Conservation (phyloP, 305 asterid species). For the Solanum hybrid region DNA sequence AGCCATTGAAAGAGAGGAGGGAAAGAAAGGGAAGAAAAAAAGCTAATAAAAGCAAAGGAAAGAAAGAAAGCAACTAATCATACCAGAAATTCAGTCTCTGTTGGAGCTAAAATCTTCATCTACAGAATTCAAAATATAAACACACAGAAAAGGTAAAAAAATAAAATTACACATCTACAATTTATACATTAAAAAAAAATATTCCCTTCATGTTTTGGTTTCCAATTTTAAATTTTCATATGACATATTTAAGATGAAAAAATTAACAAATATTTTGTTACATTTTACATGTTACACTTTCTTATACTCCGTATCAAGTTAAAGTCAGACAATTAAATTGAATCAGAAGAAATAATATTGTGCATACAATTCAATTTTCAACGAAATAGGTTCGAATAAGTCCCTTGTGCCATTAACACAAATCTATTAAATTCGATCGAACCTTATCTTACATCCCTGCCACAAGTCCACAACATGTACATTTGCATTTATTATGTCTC, state of each 20-base stretch:
- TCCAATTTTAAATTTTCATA: neutral
- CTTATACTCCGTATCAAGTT: neutral
- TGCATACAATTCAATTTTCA: neutral
- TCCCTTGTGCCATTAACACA: neutral
- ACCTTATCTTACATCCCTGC: neutral
- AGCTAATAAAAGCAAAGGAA: slow-evolving; percentile 4
- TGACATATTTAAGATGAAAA: neutral
- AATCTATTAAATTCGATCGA: neutral
- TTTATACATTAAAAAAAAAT: neutral
- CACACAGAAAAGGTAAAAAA: neutral
- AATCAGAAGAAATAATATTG: neutral
- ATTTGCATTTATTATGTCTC: slow-evolving; percentile 1
- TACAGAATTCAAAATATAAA: neutral
- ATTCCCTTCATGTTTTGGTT: neutral
- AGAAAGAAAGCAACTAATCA: slow-evolving; percentile 36
- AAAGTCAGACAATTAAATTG: neutral
- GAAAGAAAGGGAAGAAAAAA: neutral
- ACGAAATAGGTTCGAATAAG: neutral
- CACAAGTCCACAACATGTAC: neutral
- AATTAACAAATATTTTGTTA: neutral
- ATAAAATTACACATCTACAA: neutral
- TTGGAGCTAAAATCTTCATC: neutral
- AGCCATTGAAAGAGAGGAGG: slow-evolving; percentile 16
- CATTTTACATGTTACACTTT: neutral
- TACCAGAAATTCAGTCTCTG: slow-evolving; percentile 16